Evolutionary conservation across 805 yeast genomes (phyloP).

Genomic region (Candida golubevii): DNA sequence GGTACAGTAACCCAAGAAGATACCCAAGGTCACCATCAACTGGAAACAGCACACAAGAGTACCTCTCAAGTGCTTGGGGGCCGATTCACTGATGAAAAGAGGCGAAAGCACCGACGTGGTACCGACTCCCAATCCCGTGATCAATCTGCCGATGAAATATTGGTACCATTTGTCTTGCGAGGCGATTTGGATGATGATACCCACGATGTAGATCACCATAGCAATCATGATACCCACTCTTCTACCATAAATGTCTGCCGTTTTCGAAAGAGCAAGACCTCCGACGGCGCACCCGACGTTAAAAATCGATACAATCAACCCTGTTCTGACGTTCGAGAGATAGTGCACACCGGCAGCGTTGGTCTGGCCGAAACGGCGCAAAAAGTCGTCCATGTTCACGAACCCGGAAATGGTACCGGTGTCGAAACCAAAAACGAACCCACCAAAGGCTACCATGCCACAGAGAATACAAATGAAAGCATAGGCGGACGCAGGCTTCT

Average conservation of each 20-base stretch:
- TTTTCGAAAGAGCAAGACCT: slow-evolving; percentile 53
- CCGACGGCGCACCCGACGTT: slow-evolving; percentile 73
- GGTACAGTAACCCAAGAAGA: slow-evolving; percentile 65
- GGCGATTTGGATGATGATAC: slow-evolving; percentile 57
- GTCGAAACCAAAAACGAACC: slow-evolving; percentile 75
- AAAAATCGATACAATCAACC: slow-evolving; percentile 53
- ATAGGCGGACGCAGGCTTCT: slow-evolving; percentile 19
- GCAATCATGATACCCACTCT: slow-evolving; percentile 51
- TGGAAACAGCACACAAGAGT: slow-evolving; percentile 67
- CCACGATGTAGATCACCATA: slow-evolving; percentile 55
- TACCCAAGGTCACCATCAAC: slow-evolving; percentile 66
- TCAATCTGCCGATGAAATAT: slow-evolving; percentile 51
- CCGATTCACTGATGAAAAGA: slow-evolving; percentile 60
- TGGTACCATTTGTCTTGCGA: slow-evolving; percentile 57
- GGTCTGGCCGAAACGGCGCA: slow-evolving; percentile 47
- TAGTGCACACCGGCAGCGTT: slow-evolving; percentile 36
- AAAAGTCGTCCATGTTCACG: slow-evolving; percentile 58
- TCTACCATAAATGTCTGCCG: slow-evolving; percentile 60
- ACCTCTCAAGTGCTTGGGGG: slow-evolving; percentile 71
- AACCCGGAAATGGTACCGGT: slow-evolving; percentile 76
- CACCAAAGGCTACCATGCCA: slow-evolving; percentile 67
- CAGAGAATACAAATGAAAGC: slow-evolving; percentile 39
- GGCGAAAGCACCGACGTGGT: slow-evolving; percentile 66
- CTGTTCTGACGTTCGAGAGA: slow-evolving; percentile 46
- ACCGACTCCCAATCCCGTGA: slow-evolving; percentile 73